phyloP scores from a whole-genome alignment of 2,329 filamentous ascomycete genomes.

The Penicillium rolfsii region DNA sequence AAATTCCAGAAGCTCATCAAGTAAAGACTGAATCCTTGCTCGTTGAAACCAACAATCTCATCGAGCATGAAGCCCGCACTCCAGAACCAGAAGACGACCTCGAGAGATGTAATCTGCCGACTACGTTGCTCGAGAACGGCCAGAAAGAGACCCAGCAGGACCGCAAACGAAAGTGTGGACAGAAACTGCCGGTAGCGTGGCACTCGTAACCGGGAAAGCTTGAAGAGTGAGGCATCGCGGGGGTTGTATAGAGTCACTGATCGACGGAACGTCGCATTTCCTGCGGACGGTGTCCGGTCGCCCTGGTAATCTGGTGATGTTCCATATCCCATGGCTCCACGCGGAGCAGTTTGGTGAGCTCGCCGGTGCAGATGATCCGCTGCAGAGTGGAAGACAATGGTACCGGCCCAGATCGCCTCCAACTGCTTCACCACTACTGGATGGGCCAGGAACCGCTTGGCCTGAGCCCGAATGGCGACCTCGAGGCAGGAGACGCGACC shows the following conservation, averaged over 20 bases:
- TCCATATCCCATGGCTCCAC: slow-evolving; percentile 31
- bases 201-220: slow-evolving; percentile 85
- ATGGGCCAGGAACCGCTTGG: slow-evolving; percentile 89
- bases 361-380: slow-evolving; percentile 80
- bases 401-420: slow-evolving; percentile 96
- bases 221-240: slow-evolving; percentile 84
- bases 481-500: slow-evolving; percentile 88
- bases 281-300: slow-evolving; percentile 24
- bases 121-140: slow-evolving; percentile 78
- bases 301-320: slow-evolving; percentile 29
- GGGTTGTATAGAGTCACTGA: slow-evolving; percentile 90
- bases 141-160: slow-evolving; percentile 82
- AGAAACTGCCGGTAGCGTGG: slow-evolving; percentile 90
- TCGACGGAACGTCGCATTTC: slow-evolving; percentile 53
- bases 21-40: slow-evolving; percentile 94
- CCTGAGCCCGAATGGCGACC: slow-evolving; percentile 87
- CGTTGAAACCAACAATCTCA: slow-evolving; percentile 92
- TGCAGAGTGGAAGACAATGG: slow-evolving; percentile 89
- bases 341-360: slow-evolving; percentile 44
- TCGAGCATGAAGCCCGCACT: slow-evolving; percentile 96
- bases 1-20: slow-evolving; percentile 98
- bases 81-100: slow-evolving; percentile 97
- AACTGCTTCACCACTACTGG: slow-evolving; percentile 90
- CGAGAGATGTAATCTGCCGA: slow-evolving; percentile 77
- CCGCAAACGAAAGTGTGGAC: slow-evolving; percentile 82